These are phyloP conservation scores for Penicillium silybi DNA, from an alignment of 495 filamentous ascomycete genomes.

Conservation along the genomic window DNA sequence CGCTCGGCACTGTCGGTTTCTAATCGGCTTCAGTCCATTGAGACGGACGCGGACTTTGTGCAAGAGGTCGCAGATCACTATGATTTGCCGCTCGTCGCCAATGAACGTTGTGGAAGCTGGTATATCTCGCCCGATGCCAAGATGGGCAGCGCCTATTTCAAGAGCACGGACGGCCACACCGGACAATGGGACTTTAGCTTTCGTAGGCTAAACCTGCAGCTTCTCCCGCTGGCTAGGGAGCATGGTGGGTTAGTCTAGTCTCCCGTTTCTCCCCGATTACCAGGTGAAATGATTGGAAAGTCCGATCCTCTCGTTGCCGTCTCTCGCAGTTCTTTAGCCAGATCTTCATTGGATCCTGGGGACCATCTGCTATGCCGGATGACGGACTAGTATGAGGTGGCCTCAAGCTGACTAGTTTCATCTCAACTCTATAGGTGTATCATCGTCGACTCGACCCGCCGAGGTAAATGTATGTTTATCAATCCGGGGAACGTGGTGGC, in stretches of 20 bases:
- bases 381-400: not conserved
- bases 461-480: slow-evolving; percentile 73
- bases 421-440: slow-evolving; percentile 59
- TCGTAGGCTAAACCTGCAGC: slow-evolving; percentile 76
- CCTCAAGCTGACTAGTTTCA: not conserved
- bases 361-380: not conserved
- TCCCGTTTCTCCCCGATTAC: slow-evolving; percentile 1
- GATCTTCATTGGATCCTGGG: not conserved
- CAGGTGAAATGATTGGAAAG: not conserved
- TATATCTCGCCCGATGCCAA: slow-evolving; percentile 72
- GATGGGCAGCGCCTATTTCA: slow-evolving; percentile 81
- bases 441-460: slow-evolving; percentile 90
- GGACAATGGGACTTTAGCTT: slow-evolving; percentile 86
- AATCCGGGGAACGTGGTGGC: not conserved
- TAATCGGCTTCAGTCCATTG: slow-evolving; percentile 75
- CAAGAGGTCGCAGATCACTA: slow-evolving; percentile 48
- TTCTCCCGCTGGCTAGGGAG: slow-evolving; percentile 59
- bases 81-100: slow-evolving; percentile 78
- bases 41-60: slow-evolving; percentile 65
- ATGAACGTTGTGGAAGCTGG: slow-evolving; percentile 94
- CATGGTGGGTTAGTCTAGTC: slow-evolving; percentile 61
- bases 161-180: slow-evolving; percentile 93
- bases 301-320: not conserved
- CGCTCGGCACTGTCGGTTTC: slow-evolving; percentile 69
- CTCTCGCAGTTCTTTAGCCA: not conserved